Base-by-base conservation (phyloP, 805 yeast species). In the Hanseniaspora hatyaiensis region DNA sequence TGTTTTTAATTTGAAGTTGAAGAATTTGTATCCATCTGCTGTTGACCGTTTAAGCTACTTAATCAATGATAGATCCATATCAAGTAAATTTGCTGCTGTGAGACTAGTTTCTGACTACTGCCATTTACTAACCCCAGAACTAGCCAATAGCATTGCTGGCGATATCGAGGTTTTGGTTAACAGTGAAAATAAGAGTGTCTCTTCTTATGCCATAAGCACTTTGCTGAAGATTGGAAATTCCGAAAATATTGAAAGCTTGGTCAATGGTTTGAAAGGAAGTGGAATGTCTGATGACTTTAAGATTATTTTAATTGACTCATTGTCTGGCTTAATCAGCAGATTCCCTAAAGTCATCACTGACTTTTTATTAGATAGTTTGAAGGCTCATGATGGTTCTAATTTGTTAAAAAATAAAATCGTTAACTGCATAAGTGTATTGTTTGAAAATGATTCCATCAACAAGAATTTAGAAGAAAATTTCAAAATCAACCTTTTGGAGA, bases 171-270 rank as follows among this genome's bases (percentile, higher is more conserved):
- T 77, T 28, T 73, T 92, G 62, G 84, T 92, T 58, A 80, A 81
- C 60, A 97, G 89, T 64, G 63, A 88, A 22, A 87, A 85, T 67
- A 78, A 95, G 66, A 80, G 95, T 29, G 78, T 92, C 54, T 89
- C 97, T 12, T 92, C 98, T 13, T 89, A 86, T 65, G 96, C 98
- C 23, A 92, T 92, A 62, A 92, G 97, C 29, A 89, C 97, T 2
- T 71, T 92, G 59, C 75, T 92, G 64, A 92, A 89, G 68, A 89
- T 97, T 1, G 95, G 96, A 61, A 87, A 88, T 54, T 81, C 85
- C 52, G 86, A 84, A 52, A 75, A 77, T 55, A 95, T 92, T 49
- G 95, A 89, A 62, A 75, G 95, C 58, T 74, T 92, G 56, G 85
- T 92, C 65, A 73, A 80, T 53, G 88, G 87, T 48, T 86, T 92